Percentiles rank a stretch among this genome's conserved stretches.
These are phyloP conservation scores for Trichoderma pleuroti DNA, from an alignment of 2,329 filamentous ascomycete species.

Conservation along the genomic window DNA sequence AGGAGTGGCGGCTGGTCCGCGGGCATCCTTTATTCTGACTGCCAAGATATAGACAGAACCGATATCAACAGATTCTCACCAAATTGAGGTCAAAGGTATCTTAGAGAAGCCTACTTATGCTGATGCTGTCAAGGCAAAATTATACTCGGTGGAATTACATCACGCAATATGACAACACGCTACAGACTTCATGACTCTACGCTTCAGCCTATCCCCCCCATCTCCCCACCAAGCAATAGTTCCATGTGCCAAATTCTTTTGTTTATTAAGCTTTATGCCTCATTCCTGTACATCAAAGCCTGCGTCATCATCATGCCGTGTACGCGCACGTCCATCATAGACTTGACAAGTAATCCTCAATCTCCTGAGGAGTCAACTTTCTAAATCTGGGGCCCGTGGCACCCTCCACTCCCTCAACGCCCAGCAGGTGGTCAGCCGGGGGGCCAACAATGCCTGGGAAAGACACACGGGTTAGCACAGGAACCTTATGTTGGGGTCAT, in stretches of 20 bases:
- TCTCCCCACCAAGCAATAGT: not conserved
- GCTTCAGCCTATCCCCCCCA: not conserved
- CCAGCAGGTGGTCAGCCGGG: constrained; percentile 87
- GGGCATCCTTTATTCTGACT: constrained; percentile 48
- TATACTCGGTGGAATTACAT: not conserved
- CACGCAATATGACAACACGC: not conserved
- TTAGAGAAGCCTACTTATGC: not conserved
- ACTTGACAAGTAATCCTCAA: constrained; percentile 99
- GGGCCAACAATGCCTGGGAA: constrained; percentile 85
- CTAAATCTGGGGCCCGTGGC: constrained; percentile 83
- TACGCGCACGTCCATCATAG: constrained; percentile 56
- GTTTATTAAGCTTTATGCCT: constrained; percentile 18
- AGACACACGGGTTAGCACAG: constrained; percentile 27
- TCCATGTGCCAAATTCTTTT: constrained; percentile 6
- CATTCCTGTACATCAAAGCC: constrained; percentile 19
- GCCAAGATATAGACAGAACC: constrained; percentile 18
- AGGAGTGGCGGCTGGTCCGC: constrained; percentile 47
- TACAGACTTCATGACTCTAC: not conserved
- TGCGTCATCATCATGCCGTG: constrained; percentile 9
- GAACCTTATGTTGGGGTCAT: no score
- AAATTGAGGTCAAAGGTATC: no score
- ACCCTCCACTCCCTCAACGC: constrained; percentile 83
- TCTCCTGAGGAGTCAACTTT: constrained; percentile 95
- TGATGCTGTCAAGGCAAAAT: not conserved
- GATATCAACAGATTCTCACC: not conserved